A percentile compares a stretch with the other conserved stretches of the same genome.
Evolutionary conservation across 345 rosid species (phyloP).

Genomic region (Triadica sebifera): DNA sequence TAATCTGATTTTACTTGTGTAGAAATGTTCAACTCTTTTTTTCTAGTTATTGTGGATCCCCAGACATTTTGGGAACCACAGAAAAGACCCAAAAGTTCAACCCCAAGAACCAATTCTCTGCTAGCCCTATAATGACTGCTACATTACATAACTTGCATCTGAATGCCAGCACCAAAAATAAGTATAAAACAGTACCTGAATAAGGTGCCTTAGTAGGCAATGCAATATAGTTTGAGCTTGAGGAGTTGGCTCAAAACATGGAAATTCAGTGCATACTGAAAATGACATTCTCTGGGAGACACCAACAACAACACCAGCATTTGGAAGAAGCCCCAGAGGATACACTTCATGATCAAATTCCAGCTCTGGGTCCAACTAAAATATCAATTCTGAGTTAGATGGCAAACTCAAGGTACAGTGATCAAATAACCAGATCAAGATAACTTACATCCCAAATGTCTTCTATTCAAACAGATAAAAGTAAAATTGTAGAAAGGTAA

Average conservation of each 20-base stretch:
- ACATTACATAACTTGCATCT: neutral
- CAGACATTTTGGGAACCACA: too few species aligned
- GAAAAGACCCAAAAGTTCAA: neutral
- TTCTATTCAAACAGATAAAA: neutral
- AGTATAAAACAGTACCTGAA: slow-evolving; percentile 62
- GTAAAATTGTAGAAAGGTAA: neutral
- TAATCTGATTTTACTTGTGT: neutral
- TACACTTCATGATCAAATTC: slow-evolving; percentile 98
- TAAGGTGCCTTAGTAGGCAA: slow-evolving; percentile 94
- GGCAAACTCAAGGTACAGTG: slow-evolving; percentile 6
- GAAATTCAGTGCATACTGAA: slow-evolving; percentile 93
- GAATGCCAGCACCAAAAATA: neutral
- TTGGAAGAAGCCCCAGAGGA: slow-evolving; percentile 96
- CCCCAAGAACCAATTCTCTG: neutral
- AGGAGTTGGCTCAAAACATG: slow-evolving; percentile 97
- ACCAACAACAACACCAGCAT: slow-evolving; percentile 93
- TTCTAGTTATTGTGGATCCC: neutral
- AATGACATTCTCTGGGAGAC: slow-evolving; percentile 94
- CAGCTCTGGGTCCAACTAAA: slow-evolving; percentile 93
- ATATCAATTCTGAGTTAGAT: slow-evolving; percentile 24
- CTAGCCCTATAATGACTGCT: neutral
- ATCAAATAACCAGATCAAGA: slow-evolving; percentile 14
- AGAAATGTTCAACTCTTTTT: neutral
- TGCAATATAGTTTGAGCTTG: slow-evolving; percentile 97
- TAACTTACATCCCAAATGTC: slow-evolving; percentile 2